These are phyloP conservation scores for Septoria petroselini DNA, from an alignment of 2,329 filamentous ascomycete species.

Conservation along the genomic window DNA sequence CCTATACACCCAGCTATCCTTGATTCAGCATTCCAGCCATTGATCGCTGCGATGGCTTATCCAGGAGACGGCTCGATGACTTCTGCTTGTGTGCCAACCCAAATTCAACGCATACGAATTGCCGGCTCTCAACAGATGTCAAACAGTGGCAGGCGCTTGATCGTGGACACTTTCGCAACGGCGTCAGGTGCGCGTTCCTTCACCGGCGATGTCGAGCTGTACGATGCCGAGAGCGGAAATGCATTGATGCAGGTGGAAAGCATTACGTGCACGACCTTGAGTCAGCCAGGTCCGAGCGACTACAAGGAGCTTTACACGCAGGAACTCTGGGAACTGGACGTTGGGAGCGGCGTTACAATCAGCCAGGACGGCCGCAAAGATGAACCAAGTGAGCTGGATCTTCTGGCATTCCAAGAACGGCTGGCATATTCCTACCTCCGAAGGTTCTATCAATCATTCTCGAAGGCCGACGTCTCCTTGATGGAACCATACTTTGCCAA, in stretches of 20 bases:
- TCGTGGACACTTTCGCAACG: conserved; percentile 11
- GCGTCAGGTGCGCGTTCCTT: conserved; percentile 5
- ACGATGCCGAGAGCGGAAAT: conserved; percentile 9
- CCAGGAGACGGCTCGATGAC: conserved; percentile 7
- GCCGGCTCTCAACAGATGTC: conserved; percentile 9
- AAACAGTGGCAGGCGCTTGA: conserved; percentile 9
- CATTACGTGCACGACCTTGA: conserved; percentile 10
- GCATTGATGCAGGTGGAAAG: conserved; percentile 15
- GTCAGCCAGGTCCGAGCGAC: conserved; percentile 6
- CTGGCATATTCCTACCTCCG: conserved; percentile 12
- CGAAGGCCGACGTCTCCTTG: conserved; percentile 5
- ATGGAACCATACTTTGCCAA: conserved; percentile 8
- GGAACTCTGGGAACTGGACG: conserved; percentile 8
- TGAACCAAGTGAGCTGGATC: conserved; percentile 7
- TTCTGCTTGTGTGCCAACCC: conserved; percentile 9
- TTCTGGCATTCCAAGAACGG: conserved; percentile 9
- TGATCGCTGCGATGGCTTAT: conserved; percentile 3
- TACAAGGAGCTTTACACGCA: conserved; percentile 10
- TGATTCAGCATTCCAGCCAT: conserved; percentile 4
- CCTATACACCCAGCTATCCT: conserved; percentile 10
- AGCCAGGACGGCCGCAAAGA: conserved; percentile 3
- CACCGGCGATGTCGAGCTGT: conserved; percentile 11
- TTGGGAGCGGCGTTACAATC: conserved; percentile 11
- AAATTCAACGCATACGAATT: conserved; percentile 7
- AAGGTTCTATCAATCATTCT: conserved; percentile 13